These are phyloP conservation scores for Hypoxylon cercidicola DNA, from an alignment of 495 filamentous ascomycete genomes.

Conservation along the genomic window DNA sequence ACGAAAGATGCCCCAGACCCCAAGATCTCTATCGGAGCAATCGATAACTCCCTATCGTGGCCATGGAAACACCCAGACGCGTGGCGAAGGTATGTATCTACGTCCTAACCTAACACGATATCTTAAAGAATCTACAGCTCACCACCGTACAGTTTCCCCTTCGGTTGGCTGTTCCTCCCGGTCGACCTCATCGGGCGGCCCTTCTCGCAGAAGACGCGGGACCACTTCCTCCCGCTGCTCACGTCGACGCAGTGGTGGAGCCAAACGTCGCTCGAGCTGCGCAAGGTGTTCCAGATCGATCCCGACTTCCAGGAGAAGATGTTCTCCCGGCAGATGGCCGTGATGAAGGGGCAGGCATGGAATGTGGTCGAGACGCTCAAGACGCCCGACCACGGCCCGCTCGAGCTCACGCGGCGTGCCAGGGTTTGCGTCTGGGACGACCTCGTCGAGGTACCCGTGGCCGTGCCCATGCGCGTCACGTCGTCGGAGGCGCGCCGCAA, in stretches of 20 bases:
- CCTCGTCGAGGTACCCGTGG: slow-evolving; percentile 92
- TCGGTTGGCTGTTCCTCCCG: slow-evolving; percentile 97
- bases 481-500: slow-evolving; percentile 79
- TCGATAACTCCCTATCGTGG: slow-evolving; percentile 98
- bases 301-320: slow-evolving; percentile 97
- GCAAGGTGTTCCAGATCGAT: slow-evolving; percentile 87
- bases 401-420: slow-evolving; percentile 89
- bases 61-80: slow-evolving; percentile 99
- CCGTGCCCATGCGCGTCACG: slow-evolving; percentile 85
- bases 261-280: slow-evolving; percentile 86
- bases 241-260: slow-evolving; percentile 97
- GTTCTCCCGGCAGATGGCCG: slow-evolving; percentile 95
- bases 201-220: slow-evolving; percentile 89
- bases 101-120: neutral
- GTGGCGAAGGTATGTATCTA: slow-evolving; percentile 62
- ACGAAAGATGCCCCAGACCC: slow-evolving; percentile 62
- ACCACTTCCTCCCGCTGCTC: slow-evolving; percentile 92
- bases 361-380: slow-evolving; percentile 99
- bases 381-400: slow-evolving; percentile 86
- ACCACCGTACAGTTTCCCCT: slow-evolving; percentile 78
- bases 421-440: slow-evolving; percentile 99
- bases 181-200: slow-evolving; percentile 96
- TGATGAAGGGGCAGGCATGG: slow-evolving; percentile 99
- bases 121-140: slow-evolving; percentile 21
- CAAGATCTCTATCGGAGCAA: slow-evolving; percentile 84